Evolutionary conservation across 768 basidiomycete genomes (phyloP).

Genomic region (Suillus decipiens): DNA sequence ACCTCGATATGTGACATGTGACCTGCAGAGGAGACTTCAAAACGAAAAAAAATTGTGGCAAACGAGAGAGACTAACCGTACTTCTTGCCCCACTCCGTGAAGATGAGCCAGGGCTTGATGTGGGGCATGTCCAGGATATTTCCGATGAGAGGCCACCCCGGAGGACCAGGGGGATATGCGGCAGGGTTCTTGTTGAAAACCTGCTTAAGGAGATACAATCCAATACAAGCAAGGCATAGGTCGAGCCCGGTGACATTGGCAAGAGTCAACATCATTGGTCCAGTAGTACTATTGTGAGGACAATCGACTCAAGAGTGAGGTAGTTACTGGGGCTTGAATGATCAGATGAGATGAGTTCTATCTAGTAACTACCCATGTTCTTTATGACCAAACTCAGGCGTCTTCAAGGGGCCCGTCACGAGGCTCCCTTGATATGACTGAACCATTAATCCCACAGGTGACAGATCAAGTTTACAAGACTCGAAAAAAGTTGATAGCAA

Average conservation of each 20-base stretch:
- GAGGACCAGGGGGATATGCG: constrained; percentile 50
- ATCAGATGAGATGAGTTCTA: neutral
- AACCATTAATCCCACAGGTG: too few relatives aligned
- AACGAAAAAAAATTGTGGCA: neutral
- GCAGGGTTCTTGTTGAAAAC: constrained; percentile 22
- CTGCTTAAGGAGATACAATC: constrained; percentile 29
- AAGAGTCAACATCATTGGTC: constrained; percentile 18
- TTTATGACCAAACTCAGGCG: too few relatives aligned
- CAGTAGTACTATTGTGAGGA: neutral
- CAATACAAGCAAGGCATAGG: constrained; percentile 31
- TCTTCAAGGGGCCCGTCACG: too few relatives aligned
- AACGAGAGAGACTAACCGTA: constrained; percentile 34
- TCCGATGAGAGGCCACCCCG: constrained; percentile 44
- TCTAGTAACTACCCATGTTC: too few relatives aligned
- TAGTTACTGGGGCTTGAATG: neutral
- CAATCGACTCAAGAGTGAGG: neutral
- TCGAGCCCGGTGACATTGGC: constrained; percentile 31
- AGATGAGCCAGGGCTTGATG: constrained; percentile 46
- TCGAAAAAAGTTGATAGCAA: too few relatives aligned
- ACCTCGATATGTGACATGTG: constrained; percentile 61
- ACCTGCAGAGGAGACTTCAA: constrained; percentile 36
- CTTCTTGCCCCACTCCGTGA: constrained; percentile 45
- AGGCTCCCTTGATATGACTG: too few relatives aligned
- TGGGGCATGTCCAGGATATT: constrained; percentile 53
- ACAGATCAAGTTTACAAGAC: too few relatives aligned